A percentile compares a stretch with the other conserved stretches of the same genome.
phyloP scores from a whole-genome alignment of 768 basidiomycete genomes.

The Pleurotus tuber-regium region DNA sequence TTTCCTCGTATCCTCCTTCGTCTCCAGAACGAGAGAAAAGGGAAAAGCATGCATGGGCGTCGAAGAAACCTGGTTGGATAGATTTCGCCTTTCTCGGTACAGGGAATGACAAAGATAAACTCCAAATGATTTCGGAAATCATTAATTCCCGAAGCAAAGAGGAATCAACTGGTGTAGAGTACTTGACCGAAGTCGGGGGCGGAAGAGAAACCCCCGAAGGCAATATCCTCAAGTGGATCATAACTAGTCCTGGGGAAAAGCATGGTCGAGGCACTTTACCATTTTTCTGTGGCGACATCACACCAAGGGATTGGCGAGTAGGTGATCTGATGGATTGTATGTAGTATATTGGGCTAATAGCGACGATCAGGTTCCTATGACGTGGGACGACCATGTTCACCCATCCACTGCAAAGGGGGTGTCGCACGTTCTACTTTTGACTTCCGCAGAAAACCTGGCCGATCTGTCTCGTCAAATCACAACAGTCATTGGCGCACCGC shows the following conservation, averaged over 20 bases:
- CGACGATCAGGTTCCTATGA: background rate
- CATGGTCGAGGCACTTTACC: constrained; percentile 40
- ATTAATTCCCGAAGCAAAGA: constrained; percentile 50
- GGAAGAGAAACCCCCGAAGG: constrained; percentile 61
- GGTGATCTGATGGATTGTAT: constrained; percentile 17
- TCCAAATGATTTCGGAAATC: constrained; percentile 40
- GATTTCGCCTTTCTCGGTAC: constrained; percentile 65
- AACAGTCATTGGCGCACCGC: constrained; percentile 43
- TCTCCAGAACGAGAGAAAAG: constrained; percentile 44
- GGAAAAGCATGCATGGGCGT: constrained; percentile 51
- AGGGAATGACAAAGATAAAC: constrained; percentile 24
- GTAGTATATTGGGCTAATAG: background rate
- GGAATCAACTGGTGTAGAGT: constrained; percentile 38
- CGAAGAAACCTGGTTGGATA: constrained; percentile 59
- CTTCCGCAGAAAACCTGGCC: constrained; percentile 24
- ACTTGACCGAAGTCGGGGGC: constrained; percentile 43
- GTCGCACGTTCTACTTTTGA: constrained; percentile 46
- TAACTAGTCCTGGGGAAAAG: constrained; percentile 35
- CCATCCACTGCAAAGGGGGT: constrained; percentile 48
- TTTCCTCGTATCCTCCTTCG: constrained; percentile 48
- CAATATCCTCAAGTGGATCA: constrained; percentile 54
- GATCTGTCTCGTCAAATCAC: constrained; percentile 37
- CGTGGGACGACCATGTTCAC: constrained; percentile 44
- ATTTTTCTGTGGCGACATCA: constrained; percentile 76
- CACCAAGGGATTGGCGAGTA: constrained; percentile 58